Evolutionary conservation across 1,284 basidiomycete genomes (phyloP).

Genomic region (Coniferiporia sulphurascens): DNA sequence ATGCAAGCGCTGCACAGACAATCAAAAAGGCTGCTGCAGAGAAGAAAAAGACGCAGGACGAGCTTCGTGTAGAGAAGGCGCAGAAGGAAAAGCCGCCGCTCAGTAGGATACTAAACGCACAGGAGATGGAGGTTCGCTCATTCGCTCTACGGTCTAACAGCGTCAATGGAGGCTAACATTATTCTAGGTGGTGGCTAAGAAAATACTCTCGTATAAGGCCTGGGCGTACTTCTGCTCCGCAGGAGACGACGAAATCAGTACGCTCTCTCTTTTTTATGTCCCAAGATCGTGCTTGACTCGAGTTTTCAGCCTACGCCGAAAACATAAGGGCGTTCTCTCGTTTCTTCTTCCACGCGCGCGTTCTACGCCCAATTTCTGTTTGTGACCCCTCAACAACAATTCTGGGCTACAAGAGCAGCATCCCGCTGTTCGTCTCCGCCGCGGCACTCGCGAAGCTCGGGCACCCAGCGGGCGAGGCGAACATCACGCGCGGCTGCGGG

Average conservation of each 20-base stretch:
- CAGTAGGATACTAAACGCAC: constrained; percentile 62
- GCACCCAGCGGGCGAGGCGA: constrained; percentile 83
- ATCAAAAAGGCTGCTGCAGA: constrained; percentile 37
- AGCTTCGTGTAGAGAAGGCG: constrained; percentile 60
- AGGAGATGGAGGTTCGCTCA: constrained; percentile 67
- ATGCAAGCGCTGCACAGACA: constrained; percentile 43
- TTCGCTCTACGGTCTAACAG: background rate
- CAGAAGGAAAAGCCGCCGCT: constrained; percentile 60
- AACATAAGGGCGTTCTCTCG: constrained; percentile 73
- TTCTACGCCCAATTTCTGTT: constrained; percentile 65
- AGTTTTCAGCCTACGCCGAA: constrained; percentile 47
- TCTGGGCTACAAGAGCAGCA: constrained; percentile 65
- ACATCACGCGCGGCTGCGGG: constrained; percentile 76
- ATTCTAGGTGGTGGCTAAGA: constrained; percentile 52
- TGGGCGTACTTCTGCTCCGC: constrained; percentile 81
- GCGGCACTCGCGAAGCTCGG: constrained; percentile 89
- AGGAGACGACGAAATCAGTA: constrained; percentile 78
- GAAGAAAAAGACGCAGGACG: constrained; percentile 60
- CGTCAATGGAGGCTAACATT: background rate
- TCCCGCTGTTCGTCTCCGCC: constrained; percentile 83
- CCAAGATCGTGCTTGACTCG: constrained; percentile 14
- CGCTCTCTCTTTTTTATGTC: constrained; percentile 25
- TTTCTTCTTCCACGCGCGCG: constrained; percentile 79
- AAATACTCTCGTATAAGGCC: constrained; percentile 67
- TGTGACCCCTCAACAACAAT: constrained; percentile 76